Evolutionary conservation across 257 asterid species (phyloP), one percentile per base, ranked within the genome.

Genomic region (Nicotiana undulata): DNA sequence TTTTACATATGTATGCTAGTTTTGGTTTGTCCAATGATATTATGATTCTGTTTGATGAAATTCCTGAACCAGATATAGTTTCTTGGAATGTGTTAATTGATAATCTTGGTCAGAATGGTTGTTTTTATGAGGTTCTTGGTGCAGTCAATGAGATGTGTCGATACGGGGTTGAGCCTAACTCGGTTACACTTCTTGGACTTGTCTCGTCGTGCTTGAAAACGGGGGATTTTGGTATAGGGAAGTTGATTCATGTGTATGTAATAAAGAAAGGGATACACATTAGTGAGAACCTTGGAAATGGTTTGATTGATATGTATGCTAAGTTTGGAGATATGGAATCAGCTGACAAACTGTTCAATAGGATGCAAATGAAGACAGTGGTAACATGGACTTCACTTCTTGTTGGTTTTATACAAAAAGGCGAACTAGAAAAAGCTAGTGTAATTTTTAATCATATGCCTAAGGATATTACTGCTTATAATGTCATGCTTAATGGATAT

Each of bases 371-470:
- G 83, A 87, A 85, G 68, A 91, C 96, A 1, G 70, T 85, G 12
- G 86, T 92, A 81, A 83, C 98, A 8, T 94, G 98, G 97, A 93
- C 96, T 4, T 88, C 87, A 46, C 89, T 92, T 89, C 89, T 94
- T 16, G 91, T 91, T 56, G 92, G 94, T 24, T 91, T 88, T 66
- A 79, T 93, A 32, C 91, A 86, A 28, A 83, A 76, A 29, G 95
- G 96, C 46, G 87, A 90, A 80, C 56, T 92, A 64, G 88, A 87
- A 2, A 89, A 86, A 77, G 93, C 93, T 0, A 22, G 87, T 55
- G 78, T 83, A 17, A 60, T 92, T 84, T 89, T 94, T 85, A 76
- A 29, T 53, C 80, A 84, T 44, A 92, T 92, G 98, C 82, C 82
- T 29, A 79, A 79, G 77, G 82, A 79, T 55, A 79, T 37, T 32